These are phyloP conservation scores for Beauveria australis DNA, from an alignment of 2,329 filamentous ascomycete genomes.

Conservation along the genomic window DNA sequence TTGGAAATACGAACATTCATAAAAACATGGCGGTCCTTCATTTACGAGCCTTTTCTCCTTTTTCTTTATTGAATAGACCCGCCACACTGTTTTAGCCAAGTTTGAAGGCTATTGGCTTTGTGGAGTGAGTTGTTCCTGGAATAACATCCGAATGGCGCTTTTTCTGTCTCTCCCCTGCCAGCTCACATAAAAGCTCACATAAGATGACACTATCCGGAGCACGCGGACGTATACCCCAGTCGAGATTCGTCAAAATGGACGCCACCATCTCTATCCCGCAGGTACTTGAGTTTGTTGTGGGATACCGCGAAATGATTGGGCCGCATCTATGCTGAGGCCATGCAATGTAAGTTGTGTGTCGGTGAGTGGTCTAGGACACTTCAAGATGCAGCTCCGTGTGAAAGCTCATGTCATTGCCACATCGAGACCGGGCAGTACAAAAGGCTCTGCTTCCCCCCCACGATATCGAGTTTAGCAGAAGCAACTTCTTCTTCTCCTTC, in stretches of 20 bases:
- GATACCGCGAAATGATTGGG: background rate
- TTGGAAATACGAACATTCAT: background rate
- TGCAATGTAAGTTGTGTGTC: background rate
- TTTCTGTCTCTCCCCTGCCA: background rate
- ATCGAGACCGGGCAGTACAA: background rate
- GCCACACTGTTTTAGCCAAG: background rate
- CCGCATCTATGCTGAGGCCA: background rate
- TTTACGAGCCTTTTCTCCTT: background rate
- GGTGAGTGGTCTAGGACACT: background rate
- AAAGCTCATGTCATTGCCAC: background rate
- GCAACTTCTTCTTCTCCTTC: background rate
- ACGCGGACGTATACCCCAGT: background rate
- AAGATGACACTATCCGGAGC: background rate
- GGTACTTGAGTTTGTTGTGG: background rate
- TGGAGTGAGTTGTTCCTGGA: background rate
- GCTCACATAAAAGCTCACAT: background rate
- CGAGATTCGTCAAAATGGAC: background rate
- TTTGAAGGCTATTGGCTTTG: background rate
- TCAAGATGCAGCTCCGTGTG: background rate
- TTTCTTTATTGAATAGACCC: background rate
- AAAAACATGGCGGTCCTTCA: background rate
- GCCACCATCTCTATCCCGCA: background rate
- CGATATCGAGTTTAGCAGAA: background rate
- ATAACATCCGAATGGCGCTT: background rate
- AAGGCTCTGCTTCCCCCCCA: background rate